These are phyloP conservation scores for Rubroboletus satanas DNA, from an alignment of 768 basidiomycete species.

Conservation along the genomic window DNA sequence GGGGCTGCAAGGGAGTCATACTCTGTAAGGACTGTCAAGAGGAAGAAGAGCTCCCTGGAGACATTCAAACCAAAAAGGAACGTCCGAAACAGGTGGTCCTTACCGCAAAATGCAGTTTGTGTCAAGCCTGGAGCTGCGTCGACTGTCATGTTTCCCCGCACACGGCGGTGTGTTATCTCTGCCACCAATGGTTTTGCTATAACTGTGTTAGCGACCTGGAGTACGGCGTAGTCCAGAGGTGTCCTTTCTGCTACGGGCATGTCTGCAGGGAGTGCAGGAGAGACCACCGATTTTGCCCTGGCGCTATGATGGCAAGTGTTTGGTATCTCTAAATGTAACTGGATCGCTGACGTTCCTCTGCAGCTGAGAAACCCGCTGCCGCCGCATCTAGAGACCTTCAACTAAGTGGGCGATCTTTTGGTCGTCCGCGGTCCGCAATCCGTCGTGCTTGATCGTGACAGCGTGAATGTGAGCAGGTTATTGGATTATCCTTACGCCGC, in stretches of 20 bases:
- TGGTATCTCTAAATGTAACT: not conserved
- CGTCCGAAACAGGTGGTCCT: not conserved
- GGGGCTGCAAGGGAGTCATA: conserved; percentile 3
- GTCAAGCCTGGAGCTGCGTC: conserved; percentile 6
- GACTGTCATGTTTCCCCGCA: not conserved
- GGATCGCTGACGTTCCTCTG: not conserved
- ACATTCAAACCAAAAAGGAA: not conserved
- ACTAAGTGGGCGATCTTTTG: not conserved
- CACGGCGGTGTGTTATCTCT: not conserved
- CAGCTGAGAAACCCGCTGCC: not conserved
- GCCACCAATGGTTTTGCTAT: conserved; percentile 2
- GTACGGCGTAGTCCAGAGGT: not conserved
- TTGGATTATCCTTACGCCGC: not conserved
- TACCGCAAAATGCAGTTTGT: not conserved
- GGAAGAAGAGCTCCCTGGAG: conserved; percentile 6
- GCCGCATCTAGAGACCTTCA: not conserved
- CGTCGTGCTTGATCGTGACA: not conserved
- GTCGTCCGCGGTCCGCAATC: not conserved
- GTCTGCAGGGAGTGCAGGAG: not conserved
- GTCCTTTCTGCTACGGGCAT: not conserved
- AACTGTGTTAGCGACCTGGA: not conserved
- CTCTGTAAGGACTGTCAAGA: conserved; percentile 12
- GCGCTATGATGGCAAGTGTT: not conserved
- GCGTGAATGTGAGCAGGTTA: not conserved
- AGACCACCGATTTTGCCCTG: not conserved